These are phyloP conservation scores for Colletotrichum sp. DNA, from an alignment of 2,329 filamentous ascomycete genomes.

Conservation along the genomic window DNA sequence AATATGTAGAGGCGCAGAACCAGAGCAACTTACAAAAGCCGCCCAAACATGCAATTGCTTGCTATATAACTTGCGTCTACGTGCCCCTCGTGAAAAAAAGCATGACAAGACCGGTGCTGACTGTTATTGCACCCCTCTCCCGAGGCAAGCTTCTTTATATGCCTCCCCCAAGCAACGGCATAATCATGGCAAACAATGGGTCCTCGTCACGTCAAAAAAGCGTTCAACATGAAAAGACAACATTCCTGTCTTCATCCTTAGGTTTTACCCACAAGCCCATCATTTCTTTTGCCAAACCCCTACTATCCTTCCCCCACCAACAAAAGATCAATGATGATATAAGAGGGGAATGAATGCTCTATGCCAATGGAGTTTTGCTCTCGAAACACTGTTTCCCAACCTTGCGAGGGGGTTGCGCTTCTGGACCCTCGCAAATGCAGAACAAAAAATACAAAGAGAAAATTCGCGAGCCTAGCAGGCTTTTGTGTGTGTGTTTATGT, in stretches of 20 bases:
- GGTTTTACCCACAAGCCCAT: neutral
- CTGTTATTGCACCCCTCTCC: neutral
- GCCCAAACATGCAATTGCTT: neutral
- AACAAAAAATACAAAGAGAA: constrained; percentile 12
- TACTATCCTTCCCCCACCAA: neutral
- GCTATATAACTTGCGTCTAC: neutral
- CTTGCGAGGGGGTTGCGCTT: neutral
- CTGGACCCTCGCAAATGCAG: neutral
- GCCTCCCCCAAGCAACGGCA: neutral
- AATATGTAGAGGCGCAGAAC: neutral
- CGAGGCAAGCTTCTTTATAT: neutral
- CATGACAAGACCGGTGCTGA: neutral
- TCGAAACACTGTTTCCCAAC: neutral
- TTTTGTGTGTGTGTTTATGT: neutral
- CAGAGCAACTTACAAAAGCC: neutral
- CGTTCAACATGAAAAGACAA: neutral
- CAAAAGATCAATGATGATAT: neutral
- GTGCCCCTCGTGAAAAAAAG: neutral
- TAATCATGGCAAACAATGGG: neutral
- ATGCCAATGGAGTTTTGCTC: neutral
- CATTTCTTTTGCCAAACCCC: neutral
- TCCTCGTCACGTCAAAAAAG: neutral
- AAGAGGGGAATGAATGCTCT: neutral
- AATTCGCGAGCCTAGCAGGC: neutral
- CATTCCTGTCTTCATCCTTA: neutral